Evolutionary conservation across 805 yeast genomes (phyloP).

Genomic region (Saturnispora hagleri): DNA sequence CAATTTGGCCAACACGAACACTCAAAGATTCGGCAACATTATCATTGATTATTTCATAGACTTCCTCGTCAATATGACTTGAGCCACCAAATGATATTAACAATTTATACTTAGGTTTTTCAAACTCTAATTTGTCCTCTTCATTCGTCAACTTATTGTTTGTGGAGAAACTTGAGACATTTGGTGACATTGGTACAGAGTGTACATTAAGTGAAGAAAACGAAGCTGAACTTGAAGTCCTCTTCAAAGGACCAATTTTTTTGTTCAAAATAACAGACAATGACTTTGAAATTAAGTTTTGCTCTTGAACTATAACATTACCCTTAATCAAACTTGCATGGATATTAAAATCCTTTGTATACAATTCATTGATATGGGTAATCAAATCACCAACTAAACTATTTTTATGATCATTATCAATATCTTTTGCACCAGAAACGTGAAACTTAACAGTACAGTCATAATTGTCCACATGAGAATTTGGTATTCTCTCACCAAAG

Average conservation of each 20-base stretch:
- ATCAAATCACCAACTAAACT: conserved; percentile 76
- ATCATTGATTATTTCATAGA: conserved; percentile 44
- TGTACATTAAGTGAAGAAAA: conserved; percentile 10
- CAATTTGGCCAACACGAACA: conserved; percentile 44
- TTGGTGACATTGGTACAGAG: conserved; percentile 11
- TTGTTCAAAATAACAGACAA: conserved; percentile 39
- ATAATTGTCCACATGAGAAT: conserved; percentile 60
- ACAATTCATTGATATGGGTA: conserved; percentile 73
- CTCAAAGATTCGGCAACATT: conserved; percentile 39
- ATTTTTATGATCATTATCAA: conserved; percentile 51
- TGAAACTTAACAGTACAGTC: conserved; percentile 73
- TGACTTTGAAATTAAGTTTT: conserved; percentile 48
- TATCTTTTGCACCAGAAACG: conserved; percentile 57
- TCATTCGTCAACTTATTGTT: background rate
- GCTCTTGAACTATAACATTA: conserved; percentile 63
- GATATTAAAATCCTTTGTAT: conserved; percentile 44
- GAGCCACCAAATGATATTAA: conserved; percentile 57
- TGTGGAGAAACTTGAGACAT: conserved; percentile 2
- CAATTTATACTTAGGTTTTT: conserved; percentile 26
- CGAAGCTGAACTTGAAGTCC: conserved; percentile 14
- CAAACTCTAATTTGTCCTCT: background rate
- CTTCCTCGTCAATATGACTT: conserved; percentile 60
- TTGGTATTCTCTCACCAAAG: conserved; percentile 70
- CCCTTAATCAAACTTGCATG: conserved; percentile 72
- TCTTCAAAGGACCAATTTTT: background rate